Conservation (phyloP, 257 asterid species). For the Solanum arcanum region DNA sequence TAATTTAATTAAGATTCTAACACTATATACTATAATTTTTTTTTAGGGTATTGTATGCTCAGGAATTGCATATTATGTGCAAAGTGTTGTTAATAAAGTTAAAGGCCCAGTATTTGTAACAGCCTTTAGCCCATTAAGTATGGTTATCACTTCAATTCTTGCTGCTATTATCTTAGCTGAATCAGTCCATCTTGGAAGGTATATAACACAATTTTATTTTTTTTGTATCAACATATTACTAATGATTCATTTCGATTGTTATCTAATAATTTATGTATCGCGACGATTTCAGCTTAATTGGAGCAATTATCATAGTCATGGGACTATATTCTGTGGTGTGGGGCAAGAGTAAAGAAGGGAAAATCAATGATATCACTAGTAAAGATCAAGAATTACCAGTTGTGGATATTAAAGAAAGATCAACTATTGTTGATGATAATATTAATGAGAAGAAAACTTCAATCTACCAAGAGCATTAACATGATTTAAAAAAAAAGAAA, state of each 20-base stretch:
- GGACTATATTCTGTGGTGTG: constrained; percentile 76
- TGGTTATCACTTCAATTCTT: constrained; percentile 62
- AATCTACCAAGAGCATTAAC: background rate
- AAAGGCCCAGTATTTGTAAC: constrained; percentile 85
- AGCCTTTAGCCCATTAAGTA: constrained; percentile 68
- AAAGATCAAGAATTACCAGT: constrained; percentile 28
- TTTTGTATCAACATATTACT: no score
- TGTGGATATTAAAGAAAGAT: constrained; percentile 3
- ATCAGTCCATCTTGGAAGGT: constrained; percentile 80
- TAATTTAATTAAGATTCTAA: background rate
- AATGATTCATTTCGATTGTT: background rate
- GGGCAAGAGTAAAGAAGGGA: constrained; percentile 67
- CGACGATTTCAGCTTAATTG: constrained; percentile 39
- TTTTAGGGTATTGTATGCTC: constrained; percentile 75
- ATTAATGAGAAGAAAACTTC: background rate
- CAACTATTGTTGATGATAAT: background rate
- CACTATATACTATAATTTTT: background rate
- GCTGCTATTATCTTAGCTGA: constrained; percentile 62
- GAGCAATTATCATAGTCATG: constrained; percentile 55
- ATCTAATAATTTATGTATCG: background rate
- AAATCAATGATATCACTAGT: constrained; percentile 4
- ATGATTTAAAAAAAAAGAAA: background rate
- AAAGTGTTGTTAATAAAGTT: constrained; percentile 48
- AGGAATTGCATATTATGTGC: constrained; percentile 76
- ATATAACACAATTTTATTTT: background rate